Evolutionary conservation across 352 stramenopile genomes (phyloP).

Genomic region (Pythium monospermum): DNA sequence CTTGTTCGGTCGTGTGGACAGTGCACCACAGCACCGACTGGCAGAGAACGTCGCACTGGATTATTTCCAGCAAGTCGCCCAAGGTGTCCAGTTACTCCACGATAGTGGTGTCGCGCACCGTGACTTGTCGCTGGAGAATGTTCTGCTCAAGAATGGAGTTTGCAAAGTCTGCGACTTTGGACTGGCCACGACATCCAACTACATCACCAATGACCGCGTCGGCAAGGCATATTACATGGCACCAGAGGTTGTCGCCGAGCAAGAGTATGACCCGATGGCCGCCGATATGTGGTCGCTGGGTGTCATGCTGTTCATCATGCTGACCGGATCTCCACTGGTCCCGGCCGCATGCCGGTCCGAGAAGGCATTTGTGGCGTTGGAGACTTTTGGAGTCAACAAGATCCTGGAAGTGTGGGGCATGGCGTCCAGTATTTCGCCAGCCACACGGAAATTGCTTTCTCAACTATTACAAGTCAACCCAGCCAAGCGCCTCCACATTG

Average conservation of each 20-base stretch:
- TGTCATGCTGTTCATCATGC: conserved; percentile 61
- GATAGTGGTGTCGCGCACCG: too few species aligned
- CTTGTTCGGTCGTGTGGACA: too few species aligned
- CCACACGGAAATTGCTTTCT: neutral
- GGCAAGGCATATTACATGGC: conserved; percentile 47
- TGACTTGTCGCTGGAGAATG: too few species aligned
- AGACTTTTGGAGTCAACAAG: conserved; percentile 33
- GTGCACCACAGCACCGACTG: too few species aligned
- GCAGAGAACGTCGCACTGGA: too few species aligned
- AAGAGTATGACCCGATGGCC: conserved; percentile 34
- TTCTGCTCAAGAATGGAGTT: too few species aligned
- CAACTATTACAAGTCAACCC: conserved; percentile 3
- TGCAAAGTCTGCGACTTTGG: too few species aligned
- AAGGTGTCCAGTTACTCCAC: too few species aligned
- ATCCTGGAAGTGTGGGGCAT: conserved; percentile 40
- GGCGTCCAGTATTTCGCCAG: neutral
- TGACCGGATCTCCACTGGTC: conserved; percentile 45
- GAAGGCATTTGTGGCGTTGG: conserved; percentile 25
- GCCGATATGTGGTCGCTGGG: conserved; percentile 72
- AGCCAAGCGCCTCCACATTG: neutral
- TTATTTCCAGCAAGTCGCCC: too few species aligned
- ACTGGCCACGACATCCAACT: too few species aligned
- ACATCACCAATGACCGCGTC: too few species aligned
- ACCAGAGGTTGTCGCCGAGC: conserved; percentile 35
- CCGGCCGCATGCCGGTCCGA: conserved; percentile 26